A percentile compares a stretch with the other conserved stretches of the same genome.
Conservation (phyloP, 352 stramenopile species). For the Globisporangium nagaii region DNA sequence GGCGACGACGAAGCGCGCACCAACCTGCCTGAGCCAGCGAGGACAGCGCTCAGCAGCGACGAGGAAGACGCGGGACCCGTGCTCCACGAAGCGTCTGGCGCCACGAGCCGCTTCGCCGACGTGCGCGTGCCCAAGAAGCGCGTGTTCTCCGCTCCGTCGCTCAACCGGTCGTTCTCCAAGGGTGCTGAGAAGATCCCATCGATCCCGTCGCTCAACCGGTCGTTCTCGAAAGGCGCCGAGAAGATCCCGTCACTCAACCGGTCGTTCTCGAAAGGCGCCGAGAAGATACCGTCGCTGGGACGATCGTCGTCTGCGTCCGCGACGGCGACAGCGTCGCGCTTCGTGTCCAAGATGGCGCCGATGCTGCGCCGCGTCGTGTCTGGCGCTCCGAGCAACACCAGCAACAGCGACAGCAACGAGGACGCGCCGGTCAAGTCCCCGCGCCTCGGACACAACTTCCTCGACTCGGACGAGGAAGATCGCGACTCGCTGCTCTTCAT, state of each 20-base stretch:
- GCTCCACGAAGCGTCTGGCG: background rate
- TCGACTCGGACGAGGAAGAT: slow-evolving; percentile 40
- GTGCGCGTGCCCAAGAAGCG: slow-evolving; percentile 19
- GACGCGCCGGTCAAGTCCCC: background rate
- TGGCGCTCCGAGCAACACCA: slow-evolving; percentile 1
- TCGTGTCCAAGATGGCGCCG: slow-evolving; percentile 62
- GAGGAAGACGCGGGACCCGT: slow-evolving; percentile 2
- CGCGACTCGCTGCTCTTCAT: slow-evolving; percentile 64
- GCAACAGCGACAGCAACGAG: background rate
- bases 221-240: background rate
- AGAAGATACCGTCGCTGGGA: slow-evolving; percentile 7
- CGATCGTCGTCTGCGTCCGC: slow-evolving; percentile 24
- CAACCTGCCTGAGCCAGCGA: background rate
- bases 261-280: slow-evolving; percentile 14
- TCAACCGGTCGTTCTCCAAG: slow-evolving; percentile 30
- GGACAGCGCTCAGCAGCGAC: background rate
- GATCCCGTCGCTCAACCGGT: background rate
- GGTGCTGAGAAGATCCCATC: background rate
- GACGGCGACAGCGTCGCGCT: slow-evolving; percentile 24
- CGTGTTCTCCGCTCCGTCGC: slow-evolving; percentile 29
- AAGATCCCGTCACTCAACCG: slow-evolving; percentile 14
- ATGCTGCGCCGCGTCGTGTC: slow-evolving; percentile 29
- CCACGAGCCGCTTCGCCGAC: background rate
- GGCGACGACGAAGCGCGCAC: background rate
- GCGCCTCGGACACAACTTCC: slow-evolving; percentile 14